A percentile compares a stretch with the other conserved stretches of the same genome.
Conservation (phyloP, 495 filamentous ascomycete genomes). For the Chlorociboria aeruginascens region DNA sequence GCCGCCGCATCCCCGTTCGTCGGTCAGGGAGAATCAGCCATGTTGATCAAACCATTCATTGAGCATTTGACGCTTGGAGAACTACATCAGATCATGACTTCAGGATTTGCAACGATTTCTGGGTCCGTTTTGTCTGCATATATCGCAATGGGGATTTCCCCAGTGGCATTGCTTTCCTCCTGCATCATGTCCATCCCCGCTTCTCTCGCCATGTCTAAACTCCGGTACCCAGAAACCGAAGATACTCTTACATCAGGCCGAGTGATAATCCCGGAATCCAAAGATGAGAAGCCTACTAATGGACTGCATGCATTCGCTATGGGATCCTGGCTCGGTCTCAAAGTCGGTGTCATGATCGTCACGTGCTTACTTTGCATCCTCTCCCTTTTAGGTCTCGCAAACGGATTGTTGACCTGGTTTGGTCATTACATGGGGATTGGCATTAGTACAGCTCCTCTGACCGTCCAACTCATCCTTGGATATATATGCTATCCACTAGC, state of each 20-base stretch:
- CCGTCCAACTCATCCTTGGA: constrained; percentile 64
- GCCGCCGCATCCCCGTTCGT: constrained; percentile 92
- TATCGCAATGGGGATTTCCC: constrained; percentile 65
- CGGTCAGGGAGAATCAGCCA: constrained; percentile 85
- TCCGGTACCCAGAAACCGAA: constrained; percentile 80
- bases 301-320: constrained; percentile 76
- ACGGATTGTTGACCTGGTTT: constrained; percentile 83
- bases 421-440: constrained; percentile 70
- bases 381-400: constrained; percentile 59
- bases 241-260: constrained; percentile 70
- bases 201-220: constrained; percentile 73
- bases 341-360: constrained; percentile 78
- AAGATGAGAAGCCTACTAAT: constrained; percentile 58
- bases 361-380: constrained; percentile 76
- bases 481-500: constrained; percentile 78
- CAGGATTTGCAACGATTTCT: constrained; percentile 49
- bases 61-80: constrained; percentile 72
- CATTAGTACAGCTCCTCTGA: constrained; percentile 55
- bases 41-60: constrained; percentile 82
- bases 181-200: constrained; percentile 91
- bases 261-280: constrained; percentile 59
- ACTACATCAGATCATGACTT: constrained; percentile 84
- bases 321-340: constrained; percentile 79
- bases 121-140: constrained; percentile 74
- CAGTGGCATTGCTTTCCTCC: constrained; percentile 79